phyloP scores from a whole-genome alignment of 2,329 filamentous ascomycete species.

The Neoarthrinium moseri region DNA sequence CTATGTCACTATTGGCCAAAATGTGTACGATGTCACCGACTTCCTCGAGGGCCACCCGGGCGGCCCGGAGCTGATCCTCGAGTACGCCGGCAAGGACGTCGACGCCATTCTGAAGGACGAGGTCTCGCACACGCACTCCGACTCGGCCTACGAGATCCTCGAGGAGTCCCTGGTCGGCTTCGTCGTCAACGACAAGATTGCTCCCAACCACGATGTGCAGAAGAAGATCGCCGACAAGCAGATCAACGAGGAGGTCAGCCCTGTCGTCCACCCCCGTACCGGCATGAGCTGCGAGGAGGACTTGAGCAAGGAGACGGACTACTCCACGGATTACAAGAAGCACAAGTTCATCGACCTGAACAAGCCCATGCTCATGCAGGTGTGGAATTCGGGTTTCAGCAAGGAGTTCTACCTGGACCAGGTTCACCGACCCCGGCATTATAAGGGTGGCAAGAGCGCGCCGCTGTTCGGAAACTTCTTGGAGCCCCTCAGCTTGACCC shows the following conservation, averaged over 20 bases:
- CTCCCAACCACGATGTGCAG: slow-evolving; percentile 31
- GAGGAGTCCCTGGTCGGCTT: slow-evolving; percentile 86
- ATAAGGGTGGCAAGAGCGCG: slow-evolving; percentile 88
- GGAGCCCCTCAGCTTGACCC: slow-evolving; percentile 93
- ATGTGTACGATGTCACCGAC: slow-evolving; percentile 92
- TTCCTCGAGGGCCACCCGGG: slow-evolving; percentile 91
- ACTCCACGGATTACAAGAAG: slow-evolving; percentile 71
- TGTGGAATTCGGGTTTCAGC: slow-evolving; percentile 83
- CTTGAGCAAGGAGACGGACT: slow-evolving; percentile 81
- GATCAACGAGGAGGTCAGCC: slow-evolving; percentile 29
- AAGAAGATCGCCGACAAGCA: slow-evolving; percentile 30
- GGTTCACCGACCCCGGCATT: slow-evolving; percentile 92
- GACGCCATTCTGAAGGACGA: slow-evolving; percentile 79
- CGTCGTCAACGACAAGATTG: slow-evolving; percentile 59
- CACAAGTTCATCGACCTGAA: slow-evolving; percentile 94
- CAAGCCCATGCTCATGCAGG: slow-evolving; percentile 79
- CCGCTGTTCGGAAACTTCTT: slow-evolving; percentile 97
- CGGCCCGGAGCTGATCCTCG: slow-evolving; percentile 81
- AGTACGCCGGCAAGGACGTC: slow-evolving; percentile 88
- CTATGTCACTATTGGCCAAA: slow-evolving; percentile 86
- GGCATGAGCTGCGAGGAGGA: slow-evolving; percentile 91
- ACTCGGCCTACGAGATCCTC: slow-evolving; percentile 92
- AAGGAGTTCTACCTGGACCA: slow-evolving; percentile 98
- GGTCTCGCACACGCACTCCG: slow-evolving; percentile 80
- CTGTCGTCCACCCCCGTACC: slow-evolving; percentile 60